Evolutionary conservation across 176 grass and related monocot genomes (phyloP), one percentile per base, ranked within the genome.

Genomic region (Phyllostachys edulis): DNA sequence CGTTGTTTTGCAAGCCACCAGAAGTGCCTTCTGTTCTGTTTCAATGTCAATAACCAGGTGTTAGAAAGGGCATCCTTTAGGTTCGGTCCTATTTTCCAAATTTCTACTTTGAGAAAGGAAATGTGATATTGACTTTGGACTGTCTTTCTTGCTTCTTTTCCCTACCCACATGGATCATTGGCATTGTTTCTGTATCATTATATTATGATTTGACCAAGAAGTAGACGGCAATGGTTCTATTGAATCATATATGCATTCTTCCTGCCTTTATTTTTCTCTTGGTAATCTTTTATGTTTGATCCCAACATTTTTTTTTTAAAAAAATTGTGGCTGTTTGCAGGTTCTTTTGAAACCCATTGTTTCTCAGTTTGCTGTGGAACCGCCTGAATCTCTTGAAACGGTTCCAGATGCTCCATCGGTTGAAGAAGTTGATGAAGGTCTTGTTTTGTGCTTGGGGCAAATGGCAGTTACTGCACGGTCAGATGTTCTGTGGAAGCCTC

Each of bases 401-500:
- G n/a, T 70, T 38, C 37, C 45, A 38, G 85, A 91, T 44, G 41
- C 89, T 80, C 76, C 89, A 20, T 80, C 91, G 26, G 80, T 88
- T 62, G 89, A 98, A 75, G 92, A 95, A 90, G 91, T 98, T 39
- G 89, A 98, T 63, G 96, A 93, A 67, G 68, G 68, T 65, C 63
- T 98, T 75, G 77, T 98, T 63, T 75, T 91, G 36, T 98, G 92
- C 80, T 82, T 98, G 41, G 96, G 93, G 45, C 96, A 98, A 87
- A 98, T 98, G 96, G 91, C 93, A 63, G 80, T 95, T n/a, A 95
- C 91, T 71, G 91, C 91, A 14, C 85, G 73, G 21, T 93, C 96
- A 13, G 93, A 98, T 87, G 91, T 93, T 89, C 80, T 98, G 74
- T 95, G 90, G 93, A 98, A 98, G 63, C 93, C 92, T 83, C 91